phyloP scores from a whole-genome alignment of 2,329 filamentous ascomycete species.

The Talaromyces atroroseus region DNA sequence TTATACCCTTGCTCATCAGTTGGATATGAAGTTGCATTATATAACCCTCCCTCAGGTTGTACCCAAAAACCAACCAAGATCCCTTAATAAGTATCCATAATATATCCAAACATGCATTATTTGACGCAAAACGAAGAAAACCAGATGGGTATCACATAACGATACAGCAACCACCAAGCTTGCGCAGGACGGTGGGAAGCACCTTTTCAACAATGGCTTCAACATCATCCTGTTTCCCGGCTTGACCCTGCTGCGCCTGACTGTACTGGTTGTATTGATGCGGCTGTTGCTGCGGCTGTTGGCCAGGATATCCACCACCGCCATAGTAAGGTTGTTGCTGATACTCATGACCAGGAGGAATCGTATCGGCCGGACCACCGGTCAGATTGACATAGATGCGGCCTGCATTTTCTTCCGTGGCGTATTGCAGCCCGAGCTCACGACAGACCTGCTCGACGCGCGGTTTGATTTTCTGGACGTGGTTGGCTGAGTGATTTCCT shows the following conservation, averaged over 20 bases:
- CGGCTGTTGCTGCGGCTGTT: conserved; percentile 46
- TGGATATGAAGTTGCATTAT: background rate
- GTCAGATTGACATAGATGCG: conserved; percentile 82
- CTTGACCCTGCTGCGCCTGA: conserved; percentile 24
- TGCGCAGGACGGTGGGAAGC: conserved; percentile 56
- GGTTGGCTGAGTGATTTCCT: conserved; percentile 76
- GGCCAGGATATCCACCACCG: conserved; percentile 31
- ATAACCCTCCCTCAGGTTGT: too few species aligned
- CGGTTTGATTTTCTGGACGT: conserved; percentile 94
- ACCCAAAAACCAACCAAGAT: background rate
- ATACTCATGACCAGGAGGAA: conserved; percentile 31
- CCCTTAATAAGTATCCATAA: background rate
- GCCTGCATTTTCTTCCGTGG: conserved; percentile 83
- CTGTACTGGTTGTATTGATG: conserved; percentile 20
- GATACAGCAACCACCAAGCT: conserved; percentile 64
- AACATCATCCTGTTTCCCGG: conserved; percentile 51
- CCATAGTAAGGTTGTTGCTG: conserved; percentile 36
- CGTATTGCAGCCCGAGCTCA: conserved; percentile 75
- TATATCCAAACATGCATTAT: background rate
- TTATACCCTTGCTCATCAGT: too few species aligned
- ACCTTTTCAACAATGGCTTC: conserved; percentile 58
- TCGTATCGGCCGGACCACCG: conserved; percentile 56
- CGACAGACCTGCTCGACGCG: conserved; percentile 80
- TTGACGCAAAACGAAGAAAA: background rate
- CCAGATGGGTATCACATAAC: conserved; percentile 58